These are phyloP conservation scores for Funneliformis mosseae DNA, from an alignment of 192 early-diverging fungal species.

Conservation along the genomic window DNA sequence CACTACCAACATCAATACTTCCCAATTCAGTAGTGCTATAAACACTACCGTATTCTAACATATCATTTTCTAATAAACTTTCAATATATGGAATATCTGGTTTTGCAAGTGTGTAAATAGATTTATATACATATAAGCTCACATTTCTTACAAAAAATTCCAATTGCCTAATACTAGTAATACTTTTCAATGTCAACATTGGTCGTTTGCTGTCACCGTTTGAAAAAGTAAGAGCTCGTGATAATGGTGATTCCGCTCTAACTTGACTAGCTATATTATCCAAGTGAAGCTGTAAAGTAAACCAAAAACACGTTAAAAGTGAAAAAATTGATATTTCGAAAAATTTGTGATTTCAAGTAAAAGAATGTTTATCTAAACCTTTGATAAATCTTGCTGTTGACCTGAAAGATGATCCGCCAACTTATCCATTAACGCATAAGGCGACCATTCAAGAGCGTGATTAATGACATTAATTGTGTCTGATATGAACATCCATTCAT, in stretches of 20 bases:
- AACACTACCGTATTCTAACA: slow-evolving; percentile 47
- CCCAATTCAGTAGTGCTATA: not conserved
- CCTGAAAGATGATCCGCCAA: slow-evolving; percentile 62
- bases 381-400: slow-evolving; percentile 20
- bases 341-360: not conserved
- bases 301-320: not conserved
- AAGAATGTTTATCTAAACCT: not conserved
- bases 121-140: slow-evolving; percentile 74
- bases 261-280: not conserved
- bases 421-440: slow-evolving; percentile 67
- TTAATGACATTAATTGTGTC: slow-evolving; percentile 74
- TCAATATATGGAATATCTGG: slow-evolving; percentile 82
- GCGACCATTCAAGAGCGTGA: slow-evolving; percentile 49
- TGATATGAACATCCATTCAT: slow-evolving; percentile 94
- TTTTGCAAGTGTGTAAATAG: slow-evolving; percentile 66
- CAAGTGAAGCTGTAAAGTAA: not conserved
- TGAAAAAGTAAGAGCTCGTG: slow-evolving; percentile 1
- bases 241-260: slow-evolving; percentile 7
- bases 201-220: slow-evolving; percentile 63
- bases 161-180: slow-evolving; percentile 70
- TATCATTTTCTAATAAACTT: slow-evolving; percentile 63
- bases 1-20: slow-evolving; percentile 1
- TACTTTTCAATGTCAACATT: slow-evolving; percentile 70
- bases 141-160: slow-evolving; percentile 78
- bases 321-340: not conserved